Evolutionary conservation across 2,329 filamentous ascomycete species (phyloP).

Genomic region (Sporothrix pallida): DNA sequence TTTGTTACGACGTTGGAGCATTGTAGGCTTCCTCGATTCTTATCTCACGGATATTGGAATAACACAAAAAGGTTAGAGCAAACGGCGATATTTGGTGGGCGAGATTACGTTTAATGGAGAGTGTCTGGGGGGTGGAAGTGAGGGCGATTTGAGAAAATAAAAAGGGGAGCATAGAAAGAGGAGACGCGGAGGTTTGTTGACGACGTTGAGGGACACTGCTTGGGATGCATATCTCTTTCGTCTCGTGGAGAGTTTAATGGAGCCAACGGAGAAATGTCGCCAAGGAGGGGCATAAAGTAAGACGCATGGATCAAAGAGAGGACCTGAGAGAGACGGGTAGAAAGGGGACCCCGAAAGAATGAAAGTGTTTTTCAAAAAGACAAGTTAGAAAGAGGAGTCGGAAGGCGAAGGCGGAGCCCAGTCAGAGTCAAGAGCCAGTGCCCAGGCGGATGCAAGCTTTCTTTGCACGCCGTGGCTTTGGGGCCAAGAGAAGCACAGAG

Average conservation of each 20-base stretch:
- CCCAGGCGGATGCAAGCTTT: too few species aligned
- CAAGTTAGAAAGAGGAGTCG: neutral
- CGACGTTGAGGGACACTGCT: too few species aligned
- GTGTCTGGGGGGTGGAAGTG: neutral
- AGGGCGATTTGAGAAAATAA: too few species aligned
- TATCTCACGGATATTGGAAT: neutral
- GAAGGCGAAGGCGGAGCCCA: neutral
- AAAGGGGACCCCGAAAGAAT: neutral
- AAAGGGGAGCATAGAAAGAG: neutral
- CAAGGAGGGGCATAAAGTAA: neutral
- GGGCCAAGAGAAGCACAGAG: neutral
- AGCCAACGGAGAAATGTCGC: neutral
- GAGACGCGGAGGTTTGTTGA: neutral
- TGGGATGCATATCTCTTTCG: neutral
- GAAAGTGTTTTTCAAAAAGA: neutral
- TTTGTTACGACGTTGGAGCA: neutral
- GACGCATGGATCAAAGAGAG: neutral
- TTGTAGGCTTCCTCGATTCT: neutral
- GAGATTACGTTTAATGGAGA: constrained; percentile 18
- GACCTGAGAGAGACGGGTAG: neutral
- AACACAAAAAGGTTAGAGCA: neutral
- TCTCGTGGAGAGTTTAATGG: neutral
- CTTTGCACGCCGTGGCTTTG: too few species aligned
- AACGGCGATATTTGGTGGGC: neutral
- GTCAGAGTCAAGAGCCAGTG: neutral